A percentile compares a stretch with the other conserved stretches of the same genome.
Conservation (phyloP, 805 yeast species). For the Barnettozyma sp. region DNA sequence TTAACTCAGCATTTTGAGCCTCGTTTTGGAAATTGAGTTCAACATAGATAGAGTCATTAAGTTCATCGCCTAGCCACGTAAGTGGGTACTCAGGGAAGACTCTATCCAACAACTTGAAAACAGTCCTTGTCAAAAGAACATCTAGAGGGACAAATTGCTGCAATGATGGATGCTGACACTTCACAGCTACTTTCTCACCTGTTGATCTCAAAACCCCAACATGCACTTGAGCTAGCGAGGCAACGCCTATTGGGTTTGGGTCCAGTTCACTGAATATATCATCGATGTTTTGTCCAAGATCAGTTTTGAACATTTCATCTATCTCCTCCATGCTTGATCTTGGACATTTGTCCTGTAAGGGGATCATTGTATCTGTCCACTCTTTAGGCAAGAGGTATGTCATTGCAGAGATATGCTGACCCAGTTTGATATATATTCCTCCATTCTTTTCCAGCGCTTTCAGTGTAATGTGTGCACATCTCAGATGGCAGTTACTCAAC, state of each 20-base stretch:
- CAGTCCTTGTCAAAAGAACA: conserved; percentile 66
- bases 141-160: conserved; percentile 88
- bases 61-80: conserved; percentile 92
- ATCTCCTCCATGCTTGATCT: conserved; percentile 66
- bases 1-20: conserved; percentile 70
- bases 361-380: conserved; percentile 94
- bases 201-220: conserved; percentile 50
- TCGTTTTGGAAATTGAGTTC: conserved; percentile 87
- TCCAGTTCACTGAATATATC: conserved; percentile 66
- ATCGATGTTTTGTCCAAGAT: conserved; percentile 52
- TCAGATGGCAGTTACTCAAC: conserved; percentile 57
- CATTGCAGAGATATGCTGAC: conserved; percentile 91
- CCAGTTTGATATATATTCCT: conserved; percentile 88
- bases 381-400: conserved; percentile 85
- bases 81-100: conserved; percentile 92
- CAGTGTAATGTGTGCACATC: conserved; percentile 74
- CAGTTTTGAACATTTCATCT: conserved; percentile 55
- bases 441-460: conserved; percentile 79
- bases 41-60: conserved; percentile 78
- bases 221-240: conserved; percentile 95
- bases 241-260: conserved; percentile 82
- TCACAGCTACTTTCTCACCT: conserved; percentile 82
- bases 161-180: conserved; percentile 87
- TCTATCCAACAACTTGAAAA: conserved; percentile 63
- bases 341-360: conserved; percentile 89